phyloP scores from a whole-genome alignment of 2,329 filamentous ascomycete species.

The Aspergillus tanneri region DNA sequence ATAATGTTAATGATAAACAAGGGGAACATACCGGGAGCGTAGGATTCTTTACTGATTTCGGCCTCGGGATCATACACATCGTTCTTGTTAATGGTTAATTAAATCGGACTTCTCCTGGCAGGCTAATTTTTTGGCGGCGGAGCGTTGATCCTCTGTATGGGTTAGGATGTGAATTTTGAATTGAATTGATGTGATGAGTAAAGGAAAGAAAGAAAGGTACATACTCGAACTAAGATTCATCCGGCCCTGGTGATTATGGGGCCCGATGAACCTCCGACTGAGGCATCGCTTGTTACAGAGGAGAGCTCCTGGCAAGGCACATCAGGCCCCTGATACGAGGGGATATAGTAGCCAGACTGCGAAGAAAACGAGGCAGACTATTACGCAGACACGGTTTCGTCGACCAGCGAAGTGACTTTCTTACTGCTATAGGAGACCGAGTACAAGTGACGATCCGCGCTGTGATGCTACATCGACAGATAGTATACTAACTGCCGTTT shows the following conservation, averaged over 20 bases:
- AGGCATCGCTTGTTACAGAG: too few species aligned
- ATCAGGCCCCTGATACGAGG: conserved; percentile 64
- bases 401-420: conserved; percentile 60
- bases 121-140: conserved; percentile 47
- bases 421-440: conserved; percentile 59
- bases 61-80: conserved; percentile 34
- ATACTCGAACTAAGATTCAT: conserved; percentile 69
- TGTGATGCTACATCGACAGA: conserved; percentile 63
- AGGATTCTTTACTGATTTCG: conserved; percentile 41
- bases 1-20: not conserved
- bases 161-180: conserved; percentile 3
- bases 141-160: conserved; percentile 43
- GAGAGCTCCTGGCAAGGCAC: conserved; percentile 70
- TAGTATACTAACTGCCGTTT: conserved; percentile 61
- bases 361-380: conserved; percentile 67
- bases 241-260: conserved; percentile 52
- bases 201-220: not conserved
- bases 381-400: conserved; percentile 58
- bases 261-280: too few species aligned
- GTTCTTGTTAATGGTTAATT: conserved; percentile 28
- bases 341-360: conserved; percentile 62
- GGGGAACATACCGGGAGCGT: conserved; percentile 40
- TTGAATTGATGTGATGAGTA: not conserved
- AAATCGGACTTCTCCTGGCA: conserved; percentile 32
- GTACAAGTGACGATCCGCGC: conserved; percentile 67